phyloP scores from a whole-genome alignment of 2,329 filamentous ascomycete genomes.

The Parastagonospora avenae region DNA sequence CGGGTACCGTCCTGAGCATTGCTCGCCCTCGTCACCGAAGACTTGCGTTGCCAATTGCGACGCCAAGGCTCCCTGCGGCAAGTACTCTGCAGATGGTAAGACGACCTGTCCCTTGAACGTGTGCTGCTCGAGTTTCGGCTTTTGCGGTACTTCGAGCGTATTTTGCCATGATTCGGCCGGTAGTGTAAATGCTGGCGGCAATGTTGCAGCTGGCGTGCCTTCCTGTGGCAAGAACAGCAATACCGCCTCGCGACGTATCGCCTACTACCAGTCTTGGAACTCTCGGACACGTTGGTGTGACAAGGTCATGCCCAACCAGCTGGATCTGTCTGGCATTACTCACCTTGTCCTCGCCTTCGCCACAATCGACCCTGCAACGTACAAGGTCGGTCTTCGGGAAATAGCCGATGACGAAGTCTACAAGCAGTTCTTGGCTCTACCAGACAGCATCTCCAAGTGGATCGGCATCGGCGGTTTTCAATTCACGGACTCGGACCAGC shows the following conservation, averaged over 20 bases:
- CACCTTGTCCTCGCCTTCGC: constrained; percentile 48
- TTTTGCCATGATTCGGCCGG: constrained; percentile 9
- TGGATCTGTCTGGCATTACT: constrained; percentile 28
- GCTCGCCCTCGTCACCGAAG: background rate
- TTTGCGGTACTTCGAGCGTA: constrained; percentile 43
- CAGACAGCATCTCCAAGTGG: constrained; percentile 17
- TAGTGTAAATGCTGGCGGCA: background rate
- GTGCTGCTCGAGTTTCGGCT: constrained; percentile 44
- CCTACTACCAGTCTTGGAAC: constrained; percentile 31
- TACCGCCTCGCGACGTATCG: constrained; percentile 18
- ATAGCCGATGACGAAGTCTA: constrained; percentile 23
- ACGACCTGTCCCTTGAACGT: constrained; percentile 17
- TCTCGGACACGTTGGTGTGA: constrained; percentile 24
- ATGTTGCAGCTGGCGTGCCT: background rate
- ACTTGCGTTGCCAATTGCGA: constrained; percentile 42
- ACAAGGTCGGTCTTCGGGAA: constrained; percentile 22
- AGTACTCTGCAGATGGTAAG: constrained; percentile 21
- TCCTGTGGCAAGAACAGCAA: constrained; percentile 19
- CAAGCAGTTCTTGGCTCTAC: constrained; percentile 19
- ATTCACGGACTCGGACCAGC: constrained; percentile 23
- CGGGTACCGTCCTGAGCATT: constrained; percentile 19
- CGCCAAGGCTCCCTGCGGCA: constrained; percentile 46
- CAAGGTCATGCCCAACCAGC: constrained; percentile 22
- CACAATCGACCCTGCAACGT: constrained; percentile 47
- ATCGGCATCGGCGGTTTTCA: constrained; percentile 50